Conservation (phyloP, 371 early-diverging fungal species). For the Rhizopus arrhizus region DNA sequence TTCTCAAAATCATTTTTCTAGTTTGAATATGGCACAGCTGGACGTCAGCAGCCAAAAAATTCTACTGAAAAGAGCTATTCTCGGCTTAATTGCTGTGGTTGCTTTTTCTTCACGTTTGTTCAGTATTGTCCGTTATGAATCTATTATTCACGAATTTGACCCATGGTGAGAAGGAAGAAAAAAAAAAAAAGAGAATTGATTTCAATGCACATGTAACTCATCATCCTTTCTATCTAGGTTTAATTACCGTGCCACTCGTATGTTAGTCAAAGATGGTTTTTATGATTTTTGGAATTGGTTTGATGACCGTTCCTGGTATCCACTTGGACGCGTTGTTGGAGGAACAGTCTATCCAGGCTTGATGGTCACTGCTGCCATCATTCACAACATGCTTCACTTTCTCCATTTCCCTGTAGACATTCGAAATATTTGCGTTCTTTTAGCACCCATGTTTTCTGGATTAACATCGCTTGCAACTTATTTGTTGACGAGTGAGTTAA, state of each 20-base stretch:
- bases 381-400: constrained; percentile 88
- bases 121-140: constrained; percentile 94
- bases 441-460: constrained; percentile 95
- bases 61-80: constrained; percentile 71
- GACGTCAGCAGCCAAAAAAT: constrained; percentile 59
- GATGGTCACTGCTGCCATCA: constrained; percentile 96
- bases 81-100: constrained; percentile 83
- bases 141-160: constrained; percentile 99
- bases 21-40: constrained; percentile 44
- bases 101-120: constrained; percentile 94
- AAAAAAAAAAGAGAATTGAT: neutral
- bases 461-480: constrained; percentile 94
- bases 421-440: constrained; percentile 96
- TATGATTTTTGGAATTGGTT: constrained; percentile 99
- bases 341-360: constrained; percentile 98
- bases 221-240: constrained; percentile 58
- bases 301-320: constrained; percentile 98
- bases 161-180: constrained; percentile 71
- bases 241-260: constrained; percentile 97
- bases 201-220: neutral
- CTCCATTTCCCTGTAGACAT: constrained; percentile 95
- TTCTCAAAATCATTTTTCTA: neutral
- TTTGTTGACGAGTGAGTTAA: constrained; percentile 86
- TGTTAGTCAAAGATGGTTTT: constrained; percentile 93
- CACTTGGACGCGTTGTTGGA: constrained; percentile 97